Evolutionary conservation across 176 grass and related monocot species (phyloP), one percentile per base, ranked within the genome.

Genomic region (Eleusine indica): DNA sequence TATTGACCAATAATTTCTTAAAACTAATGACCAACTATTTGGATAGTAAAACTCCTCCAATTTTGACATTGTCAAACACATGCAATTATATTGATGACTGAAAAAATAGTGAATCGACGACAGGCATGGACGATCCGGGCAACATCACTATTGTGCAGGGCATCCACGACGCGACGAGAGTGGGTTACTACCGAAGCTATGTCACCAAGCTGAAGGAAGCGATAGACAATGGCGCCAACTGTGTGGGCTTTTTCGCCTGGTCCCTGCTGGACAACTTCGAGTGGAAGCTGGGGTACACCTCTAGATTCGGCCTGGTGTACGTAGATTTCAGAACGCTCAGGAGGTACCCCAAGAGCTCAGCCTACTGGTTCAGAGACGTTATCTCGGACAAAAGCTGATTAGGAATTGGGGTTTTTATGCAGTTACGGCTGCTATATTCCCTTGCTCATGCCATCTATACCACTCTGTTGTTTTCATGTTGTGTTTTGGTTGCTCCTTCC

Each of bases 261-360:
- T 91, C 89, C 4, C 68, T 91, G 70, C 85, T 87, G 4, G 89
- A 91, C 71, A 91, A 91, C 80, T 91, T 91, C 44, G 89, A 91
- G 30, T 87, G 89, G 89, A 91, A 80, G 56, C 78, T 80, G 9
- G 89, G 89, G 0, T 91, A 91, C 80, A 91, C 85, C 15, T 80
- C 89, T 13, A 84, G 89, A 56, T 91, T 91, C 28, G 89, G 89
- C 16, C 9, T 91, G 8, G 85, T 91, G 4, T 91, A 91, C 41
- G 80, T 91, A 9, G 89, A 91, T 41, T 91, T 76, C 76, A 81
- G 37, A 19, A 87, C 80, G 1, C 89, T 91, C 64, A 60, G 40
- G 71, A 61, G 89, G 19, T 87, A 81, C 63, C 85, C 85, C n/a
- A 91, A 91, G 81, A 87, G 74, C 9, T 91, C 89, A 2, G 81